Evolutionary conservation across 176 grass and related monocot species (phyloP).

Genomic region (Oryza coarctata): DNA sequence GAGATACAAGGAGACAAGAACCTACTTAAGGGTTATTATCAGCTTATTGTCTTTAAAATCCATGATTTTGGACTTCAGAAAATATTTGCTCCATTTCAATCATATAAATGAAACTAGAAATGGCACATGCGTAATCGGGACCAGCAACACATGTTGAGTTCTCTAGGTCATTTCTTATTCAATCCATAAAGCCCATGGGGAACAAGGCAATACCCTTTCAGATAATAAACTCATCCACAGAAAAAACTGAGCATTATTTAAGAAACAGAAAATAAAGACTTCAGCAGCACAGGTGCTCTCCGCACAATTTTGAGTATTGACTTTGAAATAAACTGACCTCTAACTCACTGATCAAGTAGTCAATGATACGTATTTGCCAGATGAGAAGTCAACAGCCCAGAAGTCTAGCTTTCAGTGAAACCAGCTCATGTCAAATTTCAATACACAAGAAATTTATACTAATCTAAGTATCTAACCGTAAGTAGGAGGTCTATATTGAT

Average conservation of each 20-base stretch:
- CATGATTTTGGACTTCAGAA: slow-evolving; percentile 3
- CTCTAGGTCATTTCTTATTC: not conserved
- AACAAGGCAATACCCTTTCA: not conserved
- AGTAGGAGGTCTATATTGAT: not conserved
- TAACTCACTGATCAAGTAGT: not conserved
- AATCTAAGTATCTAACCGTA: not conserved
- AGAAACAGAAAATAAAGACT: not conserved
- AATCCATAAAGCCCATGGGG: not conserved
- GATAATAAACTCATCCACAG: not conserved
- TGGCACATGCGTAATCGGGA: not conserved
- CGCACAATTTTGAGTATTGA: not conserved
- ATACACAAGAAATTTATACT: not conserved
- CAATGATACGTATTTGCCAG: not conserved
- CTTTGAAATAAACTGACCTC: not conserved
- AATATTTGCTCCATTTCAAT: not conserved
- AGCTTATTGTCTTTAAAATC: slow-evolving; percentile 7
- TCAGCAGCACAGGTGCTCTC: not conserved
- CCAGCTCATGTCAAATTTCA: not conserved
- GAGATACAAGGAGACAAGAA: not conserved
- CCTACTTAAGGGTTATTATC: not conserved
- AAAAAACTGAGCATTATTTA: not conserved
- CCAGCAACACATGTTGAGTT: slow-evolving; percentile 2
- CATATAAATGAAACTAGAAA: not conserved
- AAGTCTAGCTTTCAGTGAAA: slow-evolving; percentile 5
- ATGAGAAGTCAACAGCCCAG: not conserved